Conservation (phyloP, 495 filamentous ascomycete genomes). For the Cercophora samala region DNA sequence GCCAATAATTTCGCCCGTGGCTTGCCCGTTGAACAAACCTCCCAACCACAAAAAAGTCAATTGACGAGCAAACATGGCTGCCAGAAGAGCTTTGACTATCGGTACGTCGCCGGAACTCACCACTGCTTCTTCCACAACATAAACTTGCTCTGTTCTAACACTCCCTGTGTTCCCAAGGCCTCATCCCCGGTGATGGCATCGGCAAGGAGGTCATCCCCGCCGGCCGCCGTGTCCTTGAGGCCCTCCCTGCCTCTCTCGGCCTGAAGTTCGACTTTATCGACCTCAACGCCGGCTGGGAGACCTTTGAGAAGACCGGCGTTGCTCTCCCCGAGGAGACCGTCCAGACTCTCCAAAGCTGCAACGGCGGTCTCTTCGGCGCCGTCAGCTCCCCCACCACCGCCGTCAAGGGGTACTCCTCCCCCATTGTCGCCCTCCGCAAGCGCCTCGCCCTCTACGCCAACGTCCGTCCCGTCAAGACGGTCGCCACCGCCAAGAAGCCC, state of each 20-base stretch:
- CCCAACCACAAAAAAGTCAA: slow-evolving; percentile 20
- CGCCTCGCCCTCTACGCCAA: slow-evolving; percentile 94
- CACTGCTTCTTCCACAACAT: slow-evolving; percentile 12
- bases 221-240: slow-evolving; percentile 83
- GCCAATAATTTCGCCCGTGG: background rate
- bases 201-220: slow-evolving; percentile 98
- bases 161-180: slow-evolving; percentile 50
- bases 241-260: slow-evolving; percentile 74
- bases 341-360: slow-evolving; percentile 81
- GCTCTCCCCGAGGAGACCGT: slow-evolving; percentile 91
- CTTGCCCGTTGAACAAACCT: slow-evolving; percentile 5
- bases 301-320: slow-evolving; percentile 81
- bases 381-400: slow-evolving; percentile 87
- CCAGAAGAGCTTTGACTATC: slow-evolving; percentile 55
- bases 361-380: slow-evolving; percentile 94
- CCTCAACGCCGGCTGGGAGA: slow-evolving; percentile 87
- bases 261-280: slow-evolving; percentile 92
- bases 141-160: slow-evolving; percentile 8
- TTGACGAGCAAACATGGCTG: slow-evolving; percentile 45
- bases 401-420: slow-evolving; percentile 92
- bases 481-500: slow-evolving; percentile 55
- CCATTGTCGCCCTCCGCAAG: slow-evolving; percentile 96
- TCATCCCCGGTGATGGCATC: slow-evolving; percentile 98
- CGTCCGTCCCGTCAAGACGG: slow-evolving; percentile 91
- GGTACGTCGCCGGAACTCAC: slow-evolving; percentile 39